Percentiles rank a stretch among this genome's conserved stretches.
Conservation (phyloP, 2,329 filamentous ascomycete genomes). For the Simplicillium aogashimaense region DNA sequence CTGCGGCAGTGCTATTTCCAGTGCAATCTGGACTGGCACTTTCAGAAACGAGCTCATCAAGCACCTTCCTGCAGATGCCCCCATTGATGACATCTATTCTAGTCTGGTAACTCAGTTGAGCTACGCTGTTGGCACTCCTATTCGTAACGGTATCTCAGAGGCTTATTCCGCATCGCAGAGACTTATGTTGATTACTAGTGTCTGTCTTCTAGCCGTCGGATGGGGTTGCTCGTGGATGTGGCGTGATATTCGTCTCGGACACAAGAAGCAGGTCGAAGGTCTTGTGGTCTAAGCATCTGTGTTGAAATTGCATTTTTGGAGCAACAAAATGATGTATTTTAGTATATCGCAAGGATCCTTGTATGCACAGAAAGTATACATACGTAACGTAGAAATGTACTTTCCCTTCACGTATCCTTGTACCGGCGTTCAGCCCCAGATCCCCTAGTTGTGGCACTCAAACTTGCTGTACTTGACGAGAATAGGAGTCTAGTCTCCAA, state of each 20-base stretch:
- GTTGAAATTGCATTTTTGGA: too few species aligned
- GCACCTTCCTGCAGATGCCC: constrained; percentile 35
- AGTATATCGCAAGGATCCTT: too few species aligned
- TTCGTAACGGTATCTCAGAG: constrained; percentile 44
- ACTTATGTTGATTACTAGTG: constrained; percentile 40
- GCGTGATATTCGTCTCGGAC: constrained; percentile 40
- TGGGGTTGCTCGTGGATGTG: constrained; percentile 28
- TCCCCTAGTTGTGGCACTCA: background rate
- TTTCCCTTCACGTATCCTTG: background rate
- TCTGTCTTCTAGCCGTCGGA: constrained; percentile 29
- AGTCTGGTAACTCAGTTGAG: constrained; percentile 40
- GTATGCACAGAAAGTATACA: too few species aligned
- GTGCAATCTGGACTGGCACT: constrained; percentile 54
- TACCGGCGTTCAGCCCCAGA: too few species aligned
- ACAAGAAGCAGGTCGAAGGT: constrained; percentile 29
- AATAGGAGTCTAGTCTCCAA: constrained; percentile 2
- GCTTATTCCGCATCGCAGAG: constrained; percentile 48
- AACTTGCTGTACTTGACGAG: constrained; percentile 4
- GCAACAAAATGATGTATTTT: too few species aligned
- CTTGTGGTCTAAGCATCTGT: constrained; percentile 21
- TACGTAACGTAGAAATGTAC: too few species aligned
- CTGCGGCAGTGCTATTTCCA: constrained; percentile 48
- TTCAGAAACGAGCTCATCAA: constrained; percentile 39
- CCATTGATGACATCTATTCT: constrained; percentile 33
- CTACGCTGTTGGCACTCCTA: constrained; percentile 38